Evolutionary conservation across 371 early-diverging fungal genomes (phyloP), one percentile per base, ranked within the genome.

Genomic region (Rhizopus arrhizus): DNA sequence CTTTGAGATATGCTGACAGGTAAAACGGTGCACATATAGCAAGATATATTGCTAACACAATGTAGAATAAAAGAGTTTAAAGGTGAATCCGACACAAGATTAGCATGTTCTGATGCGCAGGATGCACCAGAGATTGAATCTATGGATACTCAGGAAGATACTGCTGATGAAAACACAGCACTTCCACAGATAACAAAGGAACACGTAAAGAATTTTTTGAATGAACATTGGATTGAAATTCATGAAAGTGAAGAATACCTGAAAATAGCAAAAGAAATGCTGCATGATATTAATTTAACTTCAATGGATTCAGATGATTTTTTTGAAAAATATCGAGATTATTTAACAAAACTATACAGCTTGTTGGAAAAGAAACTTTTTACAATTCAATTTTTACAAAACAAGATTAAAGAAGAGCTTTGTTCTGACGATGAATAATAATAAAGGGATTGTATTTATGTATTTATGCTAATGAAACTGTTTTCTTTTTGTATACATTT

Each of bases 1-100:
- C 99, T 0, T 81, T 99, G 38, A 86, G 98, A 51, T 99, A 99
- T 76, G 98, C 99, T 3, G 95, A 97, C 73, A 91, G 91, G 74
- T 66, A 70, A 57, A 52, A 13, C 12, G n/a, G 15, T 48, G 8
- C 28, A 0, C 48, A 8, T 8, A 48, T 29, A 15, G 16, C 3
- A 7, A n/a, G 22, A n/a, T 29, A 5, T 6, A 5, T 29, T 48
- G 0, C 8, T 10, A 3, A 48, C 8, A 48, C 9, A 29, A 7
- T 48, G 8, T 48, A 65, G 65, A 56, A 60, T 80, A 3, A 80
- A 80, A 38, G 72, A 80, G 28, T 42, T 80, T 1, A 69, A 67
- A 57, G 75, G 80, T 5, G 77, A 77, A 45, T 68, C 75, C 16
- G 75, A 73, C 48, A 63, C 70, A 28, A 29, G 48, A 28, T 43